Conservation (phyloP, 2,329 filamentous ascomycete species). For the Fusarium pininemorale region DNA sequence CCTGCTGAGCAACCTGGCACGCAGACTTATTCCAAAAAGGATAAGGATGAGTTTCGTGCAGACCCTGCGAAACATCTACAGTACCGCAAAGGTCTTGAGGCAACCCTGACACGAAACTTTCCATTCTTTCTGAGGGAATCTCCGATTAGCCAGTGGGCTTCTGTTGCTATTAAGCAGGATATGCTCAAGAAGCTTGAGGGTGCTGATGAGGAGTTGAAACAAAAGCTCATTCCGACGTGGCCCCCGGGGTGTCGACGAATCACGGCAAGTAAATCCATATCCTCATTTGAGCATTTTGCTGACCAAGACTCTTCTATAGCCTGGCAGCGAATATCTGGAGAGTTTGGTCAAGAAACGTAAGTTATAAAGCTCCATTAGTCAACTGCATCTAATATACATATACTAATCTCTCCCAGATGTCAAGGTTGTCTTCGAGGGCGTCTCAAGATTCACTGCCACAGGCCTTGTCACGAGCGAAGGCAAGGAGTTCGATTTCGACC, state of each 20-base stretch:
- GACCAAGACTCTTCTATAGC: fast-evolving
- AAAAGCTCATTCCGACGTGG: neutral
- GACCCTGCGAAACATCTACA: neutral
- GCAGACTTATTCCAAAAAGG: neutral
- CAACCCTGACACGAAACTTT: neutral
- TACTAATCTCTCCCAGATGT: neutral
- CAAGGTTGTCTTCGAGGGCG: neutral
- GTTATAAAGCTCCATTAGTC: neutral
- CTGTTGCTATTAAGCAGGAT: neutral
- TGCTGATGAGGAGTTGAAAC: neutral
- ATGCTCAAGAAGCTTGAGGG: neutral
- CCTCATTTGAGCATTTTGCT: too few species aligned
- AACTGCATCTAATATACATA: fast-evolving
- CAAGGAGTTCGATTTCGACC: neutral
- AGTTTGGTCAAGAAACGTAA: neutral
- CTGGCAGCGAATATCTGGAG: neutral
- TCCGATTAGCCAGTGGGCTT: neutral
- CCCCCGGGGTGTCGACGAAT: neutral
- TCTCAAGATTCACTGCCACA: neutral
- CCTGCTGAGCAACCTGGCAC: neutral
- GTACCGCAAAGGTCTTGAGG: neutral
- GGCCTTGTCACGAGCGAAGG: neutral
- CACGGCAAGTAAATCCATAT: too few species aligned
- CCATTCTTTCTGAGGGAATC: neutral
- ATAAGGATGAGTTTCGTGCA: neutral